A percentile compares a stretch with the other conserved stretches of the same genome.
These are phyloP conservation scores for Lactifluus pinguis DNA, from an alignment of 768 basidiomycete genomes.

Conservation along the genomic window DNA sequence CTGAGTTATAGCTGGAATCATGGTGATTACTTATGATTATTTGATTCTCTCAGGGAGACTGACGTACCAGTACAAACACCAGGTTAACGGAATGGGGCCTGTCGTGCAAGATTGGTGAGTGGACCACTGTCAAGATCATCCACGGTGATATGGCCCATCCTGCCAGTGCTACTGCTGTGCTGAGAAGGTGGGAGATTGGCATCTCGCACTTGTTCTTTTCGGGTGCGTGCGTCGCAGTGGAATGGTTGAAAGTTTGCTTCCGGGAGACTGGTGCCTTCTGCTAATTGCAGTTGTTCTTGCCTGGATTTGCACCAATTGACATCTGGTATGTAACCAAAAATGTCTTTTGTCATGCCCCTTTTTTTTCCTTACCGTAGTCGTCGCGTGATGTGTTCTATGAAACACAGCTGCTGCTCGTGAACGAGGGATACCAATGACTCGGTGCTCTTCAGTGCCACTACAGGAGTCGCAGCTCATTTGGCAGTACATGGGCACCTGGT, in stretches of 20 bases:
- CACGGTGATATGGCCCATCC: too few relatives aligned
- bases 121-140: too few relatives aligned
- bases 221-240: constrained; percentile 56
- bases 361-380: background rate
- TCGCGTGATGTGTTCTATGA: background rate
- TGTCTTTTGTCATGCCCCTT: too few relatives aligned
- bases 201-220: constrained; percentile 75
- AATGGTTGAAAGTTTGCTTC: constrained; percentile 65
- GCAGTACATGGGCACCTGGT: constrained; percentile 56
- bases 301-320: constrained; percentile 79
- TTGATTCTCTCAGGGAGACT: too few relatives aligned
- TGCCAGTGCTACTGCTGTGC: too few relatives aligned
- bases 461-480: constrained; percentile 86
- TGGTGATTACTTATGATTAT: too few relatives aligned
- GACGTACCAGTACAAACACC: too few relatives aligned
- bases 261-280: constrained; percentile 72
- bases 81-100: too few relatives aligned
- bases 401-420: constrained; percentile 48
- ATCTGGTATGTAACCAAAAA: constrained; percentile 73
- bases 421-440: constrained; percentile 49
- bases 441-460: constrained; percentile 83
- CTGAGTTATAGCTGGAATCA: too few relatives aligned
- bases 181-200: too few relatives aligned
- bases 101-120: too few relatives aligned
- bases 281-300: constrained; percentile 52